Evolutionary conservation across 106 monocot genomes (phyloP).

Genomic region (Dendrobium chrysotoxum): DNA sequence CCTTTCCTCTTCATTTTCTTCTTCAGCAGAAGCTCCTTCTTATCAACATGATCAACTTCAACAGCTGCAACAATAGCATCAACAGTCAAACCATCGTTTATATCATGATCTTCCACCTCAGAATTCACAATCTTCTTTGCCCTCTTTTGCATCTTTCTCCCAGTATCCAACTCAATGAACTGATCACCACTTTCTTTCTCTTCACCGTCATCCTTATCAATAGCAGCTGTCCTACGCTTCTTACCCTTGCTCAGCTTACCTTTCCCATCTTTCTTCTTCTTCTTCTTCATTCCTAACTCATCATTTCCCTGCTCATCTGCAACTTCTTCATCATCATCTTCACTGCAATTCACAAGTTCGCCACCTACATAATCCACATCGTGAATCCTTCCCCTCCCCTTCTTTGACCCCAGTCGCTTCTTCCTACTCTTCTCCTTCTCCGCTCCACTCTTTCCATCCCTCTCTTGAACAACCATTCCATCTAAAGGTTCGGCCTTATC

Average conservation of each 20-base stretch:
- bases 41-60: not conserved
- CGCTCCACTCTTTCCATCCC: not conserved
- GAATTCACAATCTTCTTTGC: not conserved
- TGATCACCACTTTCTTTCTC: conserved; percentile 3
- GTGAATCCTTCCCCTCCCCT: conserved; percentile 5
- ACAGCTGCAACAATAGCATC: not conserved
- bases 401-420: conserved; percentile 2
- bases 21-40: not conserved
- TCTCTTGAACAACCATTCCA: not conserved
- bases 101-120: not conserved
- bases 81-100: not conserved
- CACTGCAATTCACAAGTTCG: not conserved
- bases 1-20: not conserved
- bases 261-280: conserved; percentile 9
- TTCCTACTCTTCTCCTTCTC: not conserved
- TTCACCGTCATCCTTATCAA: not conserved
- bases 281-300: conserved; percentile 8
- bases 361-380: not conserved
- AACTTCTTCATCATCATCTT: not conserved
- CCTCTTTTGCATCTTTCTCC: not conserved
- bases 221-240: not conserved
- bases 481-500: not conserved
- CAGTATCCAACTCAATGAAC: not conserved
- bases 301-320: not conserved
- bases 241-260: not conserved